These are phyloP conservation scores for Ceratobasidium theobromae DNA, from an alignment of 1,284 basidiomycete species.

Conservation along the genomic window DNA sequence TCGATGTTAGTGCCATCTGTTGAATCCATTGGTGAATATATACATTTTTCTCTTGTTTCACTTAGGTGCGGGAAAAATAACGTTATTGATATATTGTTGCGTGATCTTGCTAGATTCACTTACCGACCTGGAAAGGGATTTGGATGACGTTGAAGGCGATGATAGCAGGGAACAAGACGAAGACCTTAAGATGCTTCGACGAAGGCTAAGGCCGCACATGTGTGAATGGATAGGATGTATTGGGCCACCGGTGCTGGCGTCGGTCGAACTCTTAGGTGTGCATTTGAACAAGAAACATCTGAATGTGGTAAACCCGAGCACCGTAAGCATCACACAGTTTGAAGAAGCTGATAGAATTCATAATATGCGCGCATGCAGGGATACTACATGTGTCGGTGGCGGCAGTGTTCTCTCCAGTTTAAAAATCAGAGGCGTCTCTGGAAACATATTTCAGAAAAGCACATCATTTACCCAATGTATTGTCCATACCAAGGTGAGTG, in stretches of 20 bases:
- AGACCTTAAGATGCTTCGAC: slow-evolving; percentile 8
- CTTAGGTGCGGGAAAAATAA: background rate
- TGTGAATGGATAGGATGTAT: slow-evolving; percentile 26
- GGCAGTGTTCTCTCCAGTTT: background rate
- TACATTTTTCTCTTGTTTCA: background rate
- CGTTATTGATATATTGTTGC: background rate
- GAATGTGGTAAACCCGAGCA: background rate
- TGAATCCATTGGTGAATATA: slow-evolving; percentile 32
- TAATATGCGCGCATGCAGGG: background rate
- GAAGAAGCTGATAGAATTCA: too few relatives aligned
- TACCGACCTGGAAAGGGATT: background rate
- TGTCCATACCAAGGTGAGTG: slow-evolving; percentile 19
- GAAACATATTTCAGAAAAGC: slow-evolving; percentile 17
- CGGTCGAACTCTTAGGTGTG: slow-evolving; percentile 11
- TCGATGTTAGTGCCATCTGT: background rate
- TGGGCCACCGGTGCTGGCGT: slow-evolving; percentile 13
- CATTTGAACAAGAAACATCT: slow-evolving; percentile 17
- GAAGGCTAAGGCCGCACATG: slow-evolving; percentile 1
- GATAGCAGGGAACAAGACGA: background rate
- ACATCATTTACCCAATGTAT: background rate
- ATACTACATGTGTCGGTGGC: slow-evolving; percentile 13
- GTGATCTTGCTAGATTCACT: background rate
- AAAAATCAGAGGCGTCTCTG: slow-evolving; percentile 2
- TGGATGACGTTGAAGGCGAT: background rate
- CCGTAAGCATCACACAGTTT: too few relatives aligned